These are phyloP conservation scores for Agrostemma githago DNA, from an alignment of 148 eudicot species.

Conservation along the genomic window DNA sequence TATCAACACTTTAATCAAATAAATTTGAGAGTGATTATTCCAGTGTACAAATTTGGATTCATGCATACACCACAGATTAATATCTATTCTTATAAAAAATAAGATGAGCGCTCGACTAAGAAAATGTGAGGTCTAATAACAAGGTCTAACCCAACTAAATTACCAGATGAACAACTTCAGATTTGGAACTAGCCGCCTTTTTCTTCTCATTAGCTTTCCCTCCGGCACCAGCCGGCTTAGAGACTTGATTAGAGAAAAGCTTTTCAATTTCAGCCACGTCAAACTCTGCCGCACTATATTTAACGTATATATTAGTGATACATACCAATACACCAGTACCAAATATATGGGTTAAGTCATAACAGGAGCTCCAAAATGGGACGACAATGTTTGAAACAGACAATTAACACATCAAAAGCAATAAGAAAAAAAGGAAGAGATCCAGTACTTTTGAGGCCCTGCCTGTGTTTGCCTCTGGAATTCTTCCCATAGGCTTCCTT, in stretches of 20 bases:
- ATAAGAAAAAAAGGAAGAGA: constrained; percentile 27
- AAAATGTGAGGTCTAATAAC: background rate
- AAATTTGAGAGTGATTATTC: background rate
- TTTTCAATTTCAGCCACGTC: constrained; percentile 88
- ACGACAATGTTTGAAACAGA: background rate
- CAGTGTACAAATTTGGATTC: background rate
- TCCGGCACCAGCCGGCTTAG: constrained; percentile 56
- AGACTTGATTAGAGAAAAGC: constrained; percentile 72
- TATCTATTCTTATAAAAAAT: background rate
- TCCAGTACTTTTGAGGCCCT: constrained; percentile 65
- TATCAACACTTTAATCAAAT: background rate
- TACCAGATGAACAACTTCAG: constrained; percentile 89
- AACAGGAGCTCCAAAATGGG: background rate
- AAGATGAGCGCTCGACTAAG: background rate
- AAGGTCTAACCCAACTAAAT: background rate
- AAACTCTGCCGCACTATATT: constrained; percentile 70
- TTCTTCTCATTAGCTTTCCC: constrained; percentile 54
- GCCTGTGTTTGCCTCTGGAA: constrained; percentile 58
- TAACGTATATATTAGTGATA: constrained; percentile 31
- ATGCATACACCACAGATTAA: background rate
- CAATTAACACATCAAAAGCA: background rate
- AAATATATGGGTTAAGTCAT: background rate
- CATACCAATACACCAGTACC: constrained; percentile 3
- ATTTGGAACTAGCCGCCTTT: constrained; percentile 76
- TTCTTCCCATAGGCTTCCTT: constrained; percentile 99